Base-by-base conservation (phyloP, 139 green algal species). In the Marvania coccoides region DNA sequence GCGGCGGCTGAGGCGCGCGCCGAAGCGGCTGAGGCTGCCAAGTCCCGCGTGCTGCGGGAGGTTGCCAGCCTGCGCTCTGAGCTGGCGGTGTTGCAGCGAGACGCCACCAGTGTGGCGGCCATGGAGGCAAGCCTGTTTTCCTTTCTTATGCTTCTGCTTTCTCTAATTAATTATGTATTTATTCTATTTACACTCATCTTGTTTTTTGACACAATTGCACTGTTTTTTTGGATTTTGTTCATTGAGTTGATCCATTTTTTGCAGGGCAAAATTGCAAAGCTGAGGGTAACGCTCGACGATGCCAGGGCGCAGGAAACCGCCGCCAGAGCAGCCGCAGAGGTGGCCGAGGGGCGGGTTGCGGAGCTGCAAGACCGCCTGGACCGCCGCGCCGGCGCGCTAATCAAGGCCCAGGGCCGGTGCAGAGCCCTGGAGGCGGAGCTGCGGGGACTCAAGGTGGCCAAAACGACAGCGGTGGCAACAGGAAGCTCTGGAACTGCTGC, bases 301-400 rank as follows among this genome's bases (percentile, higher is more conserved):
- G 47, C 47, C 33, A 10, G 48, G 36, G 24, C 9, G 3, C 57
- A 74, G 38, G 65, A 74, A 58, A 58, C 67, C 19, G 42, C 42
- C 19, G 42, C 42, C 19, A 64, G 33, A 9, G 23, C 26, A 5
- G n/a, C 24, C 15, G 57, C 57, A 33, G 57, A 64, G 26, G 33
- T 51, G 42, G 42, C 42, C 19, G 42, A 64, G 29, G 57, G 57
- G 19, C n/a, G 33, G 31, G 39, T 68, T 34, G 61, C 54, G 7
- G 70, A 77, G 60, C 63, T 77, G 31, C 61, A 58, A 3, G 70
- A 77, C 31, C 42, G 63, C 15, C 26, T 67, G 51, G 55, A 60
- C 19, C 53, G 62, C 10, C 37, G 55, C 12, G 70, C 70, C 33
- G 61, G 53, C n/a, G 68, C 47, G 23, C 46, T 75, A 39, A 31